Evolutionary conservation across 179 eudicot genomes (phyloP).

Genomic region (Spergularia azorica): DNA sequence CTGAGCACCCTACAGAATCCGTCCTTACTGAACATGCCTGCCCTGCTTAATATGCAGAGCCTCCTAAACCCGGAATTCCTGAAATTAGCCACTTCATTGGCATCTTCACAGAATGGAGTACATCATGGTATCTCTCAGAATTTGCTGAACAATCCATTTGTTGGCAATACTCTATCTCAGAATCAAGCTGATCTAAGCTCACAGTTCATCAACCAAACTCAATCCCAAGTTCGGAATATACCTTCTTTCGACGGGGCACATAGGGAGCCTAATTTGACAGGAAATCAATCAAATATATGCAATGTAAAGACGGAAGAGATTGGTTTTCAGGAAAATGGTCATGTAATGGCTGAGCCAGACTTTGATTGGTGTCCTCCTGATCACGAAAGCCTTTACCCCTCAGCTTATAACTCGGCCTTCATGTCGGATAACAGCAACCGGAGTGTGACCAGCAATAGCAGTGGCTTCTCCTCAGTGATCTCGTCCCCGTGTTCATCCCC

Average conservation of each 20-base stretch:
- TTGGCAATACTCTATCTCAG: slow-evolving; percentile 7
- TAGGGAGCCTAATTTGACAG: slow-evolving; percentile 30
- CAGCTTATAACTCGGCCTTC: slow-evolving; percentile 36
- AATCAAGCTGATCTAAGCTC: neutral
- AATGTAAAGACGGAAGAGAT: slow-evolving; percentile 15
- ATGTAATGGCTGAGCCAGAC: neutral
- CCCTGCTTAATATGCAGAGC: slow-evolving; percentile 37
- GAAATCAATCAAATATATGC: slow-evolving; percentile 23
- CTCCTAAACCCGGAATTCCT: slow-evolving; percentile 54
- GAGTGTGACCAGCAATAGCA: slow-evolving; percentile 24
- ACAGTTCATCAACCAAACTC: slow-evolving; percentile 25
- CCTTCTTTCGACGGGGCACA: slow-evolving; percentile 19
- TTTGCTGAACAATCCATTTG: slow-evolving; percentile 14
- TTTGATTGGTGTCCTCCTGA: slow-evolving; percentile 25
- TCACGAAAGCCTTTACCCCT: slow-evolving; percentile 23
- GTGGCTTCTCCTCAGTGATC: slow-evolving; percentile 37
- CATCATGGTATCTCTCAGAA: slow-evolving; percentile 24
- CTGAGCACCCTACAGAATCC: slow-evolving; percentile 30
- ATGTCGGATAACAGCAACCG: slow-evolving; percentile 32
- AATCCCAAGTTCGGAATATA: slow-evolving; percentile 16
- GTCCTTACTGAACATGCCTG: slow-evolving; percentile 41
- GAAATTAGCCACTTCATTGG: slow-evolving; percentile 49
- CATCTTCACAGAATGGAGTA: slow-evolving; percentile 28
- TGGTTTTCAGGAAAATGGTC: neutral
- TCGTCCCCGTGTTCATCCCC: slow-evolving; percentile 56